Base-by-base conservation (phyloP, 768 basidiomycete species). In the Tricholoma matsutake region DNA sequence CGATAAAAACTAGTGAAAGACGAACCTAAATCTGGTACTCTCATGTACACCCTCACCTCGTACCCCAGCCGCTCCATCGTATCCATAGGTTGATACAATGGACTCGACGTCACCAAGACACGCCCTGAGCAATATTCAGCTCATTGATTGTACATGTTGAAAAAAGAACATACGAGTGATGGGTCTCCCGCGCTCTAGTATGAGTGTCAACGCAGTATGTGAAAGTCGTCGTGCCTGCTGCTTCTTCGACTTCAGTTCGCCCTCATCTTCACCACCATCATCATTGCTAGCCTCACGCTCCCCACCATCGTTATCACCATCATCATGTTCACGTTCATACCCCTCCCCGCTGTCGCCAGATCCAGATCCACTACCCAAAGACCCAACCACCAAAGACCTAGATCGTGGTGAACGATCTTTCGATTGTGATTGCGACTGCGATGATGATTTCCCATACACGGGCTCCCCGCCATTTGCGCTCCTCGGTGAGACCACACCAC, bases 11-110 rank as follows among this genome's bases (percentile, higher is more conserved):
- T 16, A 45, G 58, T 22, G 41, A 41, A 45, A 34, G 22, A 61
- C 71, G 20, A 57, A 77, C 79, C 86, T 1, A 79, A 73, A 69
- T 89, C 89, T 4, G 88, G 89, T 16, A 92, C 91, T 20, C 88
- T 80, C 49, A 84, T 81, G 65, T 84, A 89, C 13, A 92, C 79
- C 57, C 84, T 79, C 3, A 91, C 84, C 64, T 90, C 86, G 65
- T 92, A 92, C 4, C 89, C 92, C 43, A 94, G 76, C 56, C 84
- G 80, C 65, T 86, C 80, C 16, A 91, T 88, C 4, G 81, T 75
- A 9, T 88, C 85, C 79, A 94, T 86, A 10, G 89, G 84, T 70
- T 95, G 94, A 72, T 93, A 91, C 53, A 95, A 73, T 1, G 94
- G 92, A 45, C 88, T 91, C 11, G 89, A 92, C 0, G 92, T 86